A percentile compares a stretch with the other conserved stretches of the same genome.
Evolutionary conservation across 352 stramenopile genomes (phyloP).

Genomic region (Hyaloperonospora brassicae): DNA sequence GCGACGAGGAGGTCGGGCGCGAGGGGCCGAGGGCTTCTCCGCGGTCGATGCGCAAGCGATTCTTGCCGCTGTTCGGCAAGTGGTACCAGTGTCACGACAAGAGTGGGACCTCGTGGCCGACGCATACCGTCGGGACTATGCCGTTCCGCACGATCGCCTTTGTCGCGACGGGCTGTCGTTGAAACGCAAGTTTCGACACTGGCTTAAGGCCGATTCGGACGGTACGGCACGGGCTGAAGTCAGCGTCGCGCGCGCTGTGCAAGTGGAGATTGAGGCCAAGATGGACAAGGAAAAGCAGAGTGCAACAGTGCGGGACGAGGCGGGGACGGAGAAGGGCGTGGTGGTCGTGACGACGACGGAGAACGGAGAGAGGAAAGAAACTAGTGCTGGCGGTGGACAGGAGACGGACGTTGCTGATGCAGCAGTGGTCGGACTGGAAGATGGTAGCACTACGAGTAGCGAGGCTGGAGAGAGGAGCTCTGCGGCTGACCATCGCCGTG

Average conservation of each 20-base stretch:
- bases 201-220: conserved; percentile 14
- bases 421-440: neutral
- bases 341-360: neutral
- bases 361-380: conserved; percentile 3
- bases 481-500: conserved; percentile 7
- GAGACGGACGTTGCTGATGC: neutral
- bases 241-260: conserved; percentile 12
- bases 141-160: conserved; percentile 13
- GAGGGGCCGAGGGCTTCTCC: conserved; percentile 26
- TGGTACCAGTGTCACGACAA: conserved; percentile 13
- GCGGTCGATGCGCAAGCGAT: conserved; percentile 15
- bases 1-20: conserved; percentile 20
- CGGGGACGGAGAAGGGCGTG: neutral
- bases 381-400: neutral
- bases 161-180: conserved; percentile 22
- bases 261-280: conserved; percentile 19
- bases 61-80: conserved; percentile 11
- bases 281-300: conserved; percentile 3
- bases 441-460: conserved; percentile 4
- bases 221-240: conserved; percentile 13
- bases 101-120: conserved; percentile 23
- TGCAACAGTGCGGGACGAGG: neutral
- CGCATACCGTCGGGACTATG: conserved; percentile 23
- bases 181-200: conserved; percentile 28
- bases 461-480: conserved; percentile 7